Evolutionary conservation across 2,329 filamentous ascomycete species (phyloP), one percentile per base, ranked within the genome.

Genomic region (Helotiales sp.): DNA sequence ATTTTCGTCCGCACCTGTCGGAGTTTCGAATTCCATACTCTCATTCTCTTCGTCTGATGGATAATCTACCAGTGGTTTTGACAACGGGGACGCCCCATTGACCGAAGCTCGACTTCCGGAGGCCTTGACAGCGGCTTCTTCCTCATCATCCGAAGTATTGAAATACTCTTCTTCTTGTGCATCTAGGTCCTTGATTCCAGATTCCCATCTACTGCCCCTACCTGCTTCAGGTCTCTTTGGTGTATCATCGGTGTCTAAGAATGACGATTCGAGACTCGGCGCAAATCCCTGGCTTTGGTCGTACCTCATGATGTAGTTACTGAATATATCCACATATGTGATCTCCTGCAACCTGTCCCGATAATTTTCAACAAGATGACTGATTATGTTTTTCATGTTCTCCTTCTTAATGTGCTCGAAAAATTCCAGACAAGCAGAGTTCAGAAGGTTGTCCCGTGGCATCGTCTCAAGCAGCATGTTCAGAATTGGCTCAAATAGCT

Each of bases 91-190:
- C 13, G 81, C 80, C 24, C 86, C 90, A 64, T 92, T 93, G 6
- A 79, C 73, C 3, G 48, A 36, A 19, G 57, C 7, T 47, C 57
- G 46, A 48, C 27, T 55, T 1, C 34, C 7, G 17, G 34, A 29
- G 25, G 31, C 42, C 66, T 73, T 65, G 53, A 66, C 65, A 56
- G 75, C 66, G 61, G 86, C 78, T 12, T 91, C 90, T 6, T 96
- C 92, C 59, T 93, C 89, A 47, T 95, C 90, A 66, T 97, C 93
- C 0, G 90, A 91, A 0, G 84, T 85, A 67, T 96, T 93, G 82
- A 96, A 98, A 73, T 98, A 99, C 42, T 93, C 91, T 68, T 97
- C 93, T 72, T 97, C 91, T 10, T 88, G 86, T 5, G 87, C 81
- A 70, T 97, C 93, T 69, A 93, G 82, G 53, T 96, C 92, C 69